Percentiles rank a stretch among this genome's conserved stretches.
phyloP scores from a whole-genome alignment of 2,329 filamentous ascomycete genomes.

The Trichoderma lentiforme region DNA sequence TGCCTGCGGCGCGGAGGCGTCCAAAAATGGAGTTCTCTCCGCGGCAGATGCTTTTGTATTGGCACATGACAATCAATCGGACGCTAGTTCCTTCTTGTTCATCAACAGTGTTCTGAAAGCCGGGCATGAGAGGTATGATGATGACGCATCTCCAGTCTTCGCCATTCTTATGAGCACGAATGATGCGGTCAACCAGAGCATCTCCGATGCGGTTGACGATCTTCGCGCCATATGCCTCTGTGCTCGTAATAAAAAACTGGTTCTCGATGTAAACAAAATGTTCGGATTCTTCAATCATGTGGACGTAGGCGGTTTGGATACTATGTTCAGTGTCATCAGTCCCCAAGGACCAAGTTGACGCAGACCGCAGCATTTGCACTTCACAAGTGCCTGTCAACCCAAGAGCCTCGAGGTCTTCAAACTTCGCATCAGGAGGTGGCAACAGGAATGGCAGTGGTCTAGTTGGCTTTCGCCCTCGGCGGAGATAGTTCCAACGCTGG shows the following conservation, averaged over 20 bases:
- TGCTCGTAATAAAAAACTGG: constrained; percentile 95
- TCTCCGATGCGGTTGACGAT: constrained; percentile 94
- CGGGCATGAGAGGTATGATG: constrained; percentile 93
- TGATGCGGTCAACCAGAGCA: constrained; percentile 87
- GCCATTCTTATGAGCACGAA: constrained; percentile 75
- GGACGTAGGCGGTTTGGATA: constrained; percentile 92
- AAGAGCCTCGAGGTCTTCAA: constrained; percentile 79
- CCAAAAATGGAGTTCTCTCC: constrained; percentile 91
- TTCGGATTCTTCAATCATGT: constrained; percentile 90
- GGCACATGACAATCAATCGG: constrained; percentile 92
- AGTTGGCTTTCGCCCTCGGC: constrained; percentile 88
- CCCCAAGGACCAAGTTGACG: constrained; percentile 86
- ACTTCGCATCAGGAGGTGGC: constrained; percentile 86
- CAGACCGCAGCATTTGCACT: constrained; percentile 90
- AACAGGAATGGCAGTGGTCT: constrained; percentile 90
- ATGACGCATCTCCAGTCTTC: constrained; percentile 90
- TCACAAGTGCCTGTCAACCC: constrained; percentile 93
- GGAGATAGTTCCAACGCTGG: constrained; percentile 95
- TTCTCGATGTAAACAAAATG: constrained; percentile 99
- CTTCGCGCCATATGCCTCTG: constrained; percentile 79
- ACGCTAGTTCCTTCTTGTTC: constrained; percentile 92
- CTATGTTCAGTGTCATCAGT: constrained; percentile 86
- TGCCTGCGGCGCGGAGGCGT: constrained; percentile 70
- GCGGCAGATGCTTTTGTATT: constrained; percentile 92
- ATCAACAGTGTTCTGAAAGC: constrained; percentile 95